These are phyloP conservation scores for Bacidia gigantensis DNA, from an alignment of 495 filamentous ascomycete species.

Conservation along the genomic window DNA sequence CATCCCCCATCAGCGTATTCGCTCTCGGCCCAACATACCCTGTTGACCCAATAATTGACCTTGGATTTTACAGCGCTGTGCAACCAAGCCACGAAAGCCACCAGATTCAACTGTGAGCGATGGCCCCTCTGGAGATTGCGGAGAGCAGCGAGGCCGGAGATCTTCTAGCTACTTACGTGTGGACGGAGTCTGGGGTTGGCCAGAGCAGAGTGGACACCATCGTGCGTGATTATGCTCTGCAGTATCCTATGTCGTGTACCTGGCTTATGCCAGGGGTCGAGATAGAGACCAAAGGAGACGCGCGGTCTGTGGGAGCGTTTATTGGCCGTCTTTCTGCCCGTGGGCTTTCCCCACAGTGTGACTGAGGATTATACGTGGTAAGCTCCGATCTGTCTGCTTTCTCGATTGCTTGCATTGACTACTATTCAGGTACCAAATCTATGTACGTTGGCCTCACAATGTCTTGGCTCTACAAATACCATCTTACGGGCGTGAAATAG, in stretches of 20 bases:
- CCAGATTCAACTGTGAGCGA: too few relatives aligned
- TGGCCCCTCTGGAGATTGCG: slow-evolving; percentile 7
- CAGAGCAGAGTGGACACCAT: slow-evolving; percentile 17
- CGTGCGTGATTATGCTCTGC: slow-evolving; percentile 3
- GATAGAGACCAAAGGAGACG: slow-evolving; percentile 13
- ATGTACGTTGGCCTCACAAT: slow-evolving; percentile 28
- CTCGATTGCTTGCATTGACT: slow-evolving; percentile 6
- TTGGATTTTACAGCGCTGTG: too few relatives aligned
- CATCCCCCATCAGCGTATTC: too few relatives aligned
- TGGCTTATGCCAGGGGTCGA: neutral
- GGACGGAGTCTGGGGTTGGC: slow-evolving; percentile 11
- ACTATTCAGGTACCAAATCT: slow-evolving; percentile 56
- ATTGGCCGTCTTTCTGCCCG: slow-evolving; percentile 74
- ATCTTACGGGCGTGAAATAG: slow-evolving; percentile 25
- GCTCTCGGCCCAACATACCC: too few relatives aligned
- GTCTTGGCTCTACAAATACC: neutral
- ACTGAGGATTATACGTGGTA: slow-evolving; percentile 77
- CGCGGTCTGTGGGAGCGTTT: slow-evolving; percentile 26
- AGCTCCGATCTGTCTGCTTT: slow-evolving; percentile 20
- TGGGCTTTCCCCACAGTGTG: slow-evolving; percentile 84
- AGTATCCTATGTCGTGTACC: neutral
- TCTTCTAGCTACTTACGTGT: slow-evolving; percentile 34
- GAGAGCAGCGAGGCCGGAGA: slow-evolving; percentile 41
- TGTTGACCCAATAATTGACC: too few relatives aligned
- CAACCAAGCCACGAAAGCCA: too few relatives aligned